Evolutionary conservation across 225 moss, liverwort and hornwort species (phyloP).

Genomic region (Physcomitrellopsis africana): DNA sequence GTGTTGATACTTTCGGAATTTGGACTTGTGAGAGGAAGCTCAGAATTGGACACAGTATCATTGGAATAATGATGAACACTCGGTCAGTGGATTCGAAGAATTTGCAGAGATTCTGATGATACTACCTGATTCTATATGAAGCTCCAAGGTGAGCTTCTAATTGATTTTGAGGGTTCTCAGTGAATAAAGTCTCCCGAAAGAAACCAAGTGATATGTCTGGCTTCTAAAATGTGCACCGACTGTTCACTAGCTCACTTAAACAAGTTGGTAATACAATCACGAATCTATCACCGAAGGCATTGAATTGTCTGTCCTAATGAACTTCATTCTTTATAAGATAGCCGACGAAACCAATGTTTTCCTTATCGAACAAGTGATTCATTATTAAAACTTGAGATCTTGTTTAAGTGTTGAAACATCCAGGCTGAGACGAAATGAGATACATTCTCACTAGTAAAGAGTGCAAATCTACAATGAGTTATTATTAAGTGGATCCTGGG

Average conservation of each 20-base stretch:
- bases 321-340: no score
- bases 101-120: constrained; percentile 21
- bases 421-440: constrained; percentile 24
- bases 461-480: background rate
- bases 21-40: constrained; percentile 13
- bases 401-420: background rate
- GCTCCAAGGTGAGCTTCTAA: constrained; percentile 11
- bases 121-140: constrained; percentile 22
- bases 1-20: background rate
- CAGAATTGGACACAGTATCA: background rate
- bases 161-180: background rate
- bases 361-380: background rate
- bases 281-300: background rate
- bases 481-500: background rate
- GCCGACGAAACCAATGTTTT: background rate
- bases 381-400: constrained; percentile 9
- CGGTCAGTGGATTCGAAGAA: background rate
- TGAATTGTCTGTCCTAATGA: no score
- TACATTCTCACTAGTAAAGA: constrained; percentile 24
- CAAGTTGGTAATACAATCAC: background rate
- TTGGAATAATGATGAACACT: constrained; percentile 18
- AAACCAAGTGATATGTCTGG: background rate
- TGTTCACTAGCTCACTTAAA: background rate
- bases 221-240: background rate
- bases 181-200: background rate